These are phyloP conservation scores for Aphanomyces stellatus DNA, from an alignment of 352 stramenopile genomes.

Conservation along the genomic window DNA sequence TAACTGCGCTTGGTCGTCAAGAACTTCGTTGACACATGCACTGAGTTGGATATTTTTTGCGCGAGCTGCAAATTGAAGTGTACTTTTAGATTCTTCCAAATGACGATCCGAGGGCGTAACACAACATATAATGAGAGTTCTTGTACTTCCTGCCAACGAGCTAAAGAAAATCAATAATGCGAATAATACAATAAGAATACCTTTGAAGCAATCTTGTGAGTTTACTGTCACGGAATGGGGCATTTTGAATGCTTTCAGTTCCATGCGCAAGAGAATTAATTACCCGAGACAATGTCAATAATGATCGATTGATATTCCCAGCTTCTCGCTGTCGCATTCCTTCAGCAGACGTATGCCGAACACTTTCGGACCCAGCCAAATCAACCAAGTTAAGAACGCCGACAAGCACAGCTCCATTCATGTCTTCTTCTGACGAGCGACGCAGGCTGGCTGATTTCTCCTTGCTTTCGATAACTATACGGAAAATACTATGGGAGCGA, in stretches of 20 bases:
- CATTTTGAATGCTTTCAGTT: constrained; percentile 1
- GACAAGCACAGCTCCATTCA: constrained; percentile 22
- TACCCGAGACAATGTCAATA: constrained; percentile 92
- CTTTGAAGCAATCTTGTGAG: constrained; percentile 88
- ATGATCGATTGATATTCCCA: constrained; percentile 95
- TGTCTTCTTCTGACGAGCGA: background rate
- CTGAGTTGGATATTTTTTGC: constrained; percentile 86
- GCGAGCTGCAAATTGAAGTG: constrained; percentile 88
- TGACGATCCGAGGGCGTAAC: constrained; percentile 42
- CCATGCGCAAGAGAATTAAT: constrained; percentile 80
- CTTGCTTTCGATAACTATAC: constrained; percentile 68
- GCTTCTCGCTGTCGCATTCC: constrained; percentile 93
- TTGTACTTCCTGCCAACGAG: constrained; percentile 86
- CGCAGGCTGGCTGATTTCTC: background rate
- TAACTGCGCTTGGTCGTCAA: constrained; percentile 87
- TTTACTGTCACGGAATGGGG: constrained; percentile 85
- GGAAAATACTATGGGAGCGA: constrained; percentile 77
- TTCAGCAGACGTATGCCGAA: constrained; percentile 91
- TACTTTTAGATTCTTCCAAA: constrained; percentile 81
- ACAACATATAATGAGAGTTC: constrained; percentile 80
- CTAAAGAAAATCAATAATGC: constrained; percentile 33
- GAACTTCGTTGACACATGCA: constrained; percentile 79
- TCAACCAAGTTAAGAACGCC: constrained; percentile 69
- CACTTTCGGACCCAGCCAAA: constrained; percentile 95
- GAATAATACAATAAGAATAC: background rate